Base-by-base conservation (phyloP, 176 grass and related monocot species). In the maize (Zea mays) region DNA sequence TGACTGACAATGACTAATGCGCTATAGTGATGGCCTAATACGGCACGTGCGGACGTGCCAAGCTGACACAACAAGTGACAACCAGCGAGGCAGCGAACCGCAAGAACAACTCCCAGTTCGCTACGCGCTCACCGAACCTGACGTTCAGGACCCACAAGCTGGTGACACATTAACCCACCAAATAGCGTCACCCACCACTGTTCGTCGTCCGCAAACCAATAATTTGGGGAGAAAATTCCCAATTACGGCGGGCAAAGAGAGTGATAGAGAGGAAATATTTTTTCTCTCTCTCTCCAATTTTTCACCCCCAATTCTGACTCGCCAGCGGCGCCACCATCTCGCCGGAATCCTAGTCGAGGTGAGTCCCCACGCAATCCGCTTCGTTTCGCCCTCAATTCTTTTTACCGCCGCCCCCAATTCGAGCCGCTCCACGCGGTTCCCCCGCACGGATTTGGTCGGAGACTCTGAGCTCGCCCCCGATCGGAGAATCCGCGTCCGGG, bases 181-280 rank as follows among this genome's bases (percentile, higher is more conserved):
- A 78, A 78, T 54, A 66, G 43, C 37, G 16, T 56, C 52, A 8
- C 52, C 75, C 47, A 58, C 48, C 27, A 21, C 27, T 75, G 81
- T 63, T 71, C 81, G 27, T 80, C 81, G 76, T 77, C 8, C 86
- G 27, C 64, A 47, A 40, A 33, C 56, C 47, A 79, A 84, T 76
- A 80, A 79, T 81, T 62, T 34, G 71, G 79, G 58, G 1, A 27
- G 27, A 10, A 33, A 69, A 68, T 13, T 63, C 15, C 58, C 42
- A 15, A 62, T 64, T 75, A 65, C 81, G 76, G 86, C 81, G 70
- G 76, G 40, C 38, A 21, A 45, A 33, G 78, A 62, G 40, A 46
- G n/a, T n/a, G 27, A 27, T 27, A 27, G 37, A 35, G 52, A 45
- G 41, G 19, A 12, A 34, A 12, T 57, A 47, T 36, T 77, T 8